Conservation (phyloP, 2,329 filamentous ascomycete species). For the Apiospora koreana region DNA sequence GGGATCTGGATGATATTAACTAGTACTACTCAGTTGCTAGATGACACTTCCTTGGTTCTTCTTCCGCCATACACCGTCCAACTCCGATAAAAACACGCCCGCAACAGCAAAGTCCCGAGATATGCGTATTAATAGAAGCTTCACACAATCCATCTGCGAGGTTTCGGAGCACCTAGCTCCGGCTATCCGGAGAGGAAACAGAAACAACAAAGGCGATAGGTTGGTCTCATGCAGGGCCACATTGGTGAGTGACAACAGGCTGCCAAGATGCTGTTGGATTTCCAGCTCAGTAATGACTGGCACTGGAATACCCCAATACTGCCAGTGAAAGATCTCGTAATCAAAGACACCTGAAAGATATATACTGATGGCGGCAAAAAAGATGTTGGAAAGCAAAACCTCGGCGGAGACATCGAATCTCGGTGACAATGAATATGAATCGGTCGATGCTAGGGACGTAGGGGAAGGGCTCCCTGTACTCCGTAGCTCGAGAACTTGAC, state of each 20-base stretch:
- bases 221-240: neutral
- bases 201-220: constrained; percentile 13
- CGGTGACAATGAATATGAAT: neutral
- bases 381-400: neutral
- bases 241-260: neutral
- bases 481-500: neutral
- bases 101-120: constrained; percentile 8
- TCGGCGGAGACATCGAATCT: neutral
- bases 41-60: neutral
- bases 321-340: constrained; percentile 12
- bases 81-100: neutral
- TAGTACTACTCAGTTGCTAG: too few relatives aligned
- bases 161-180: constrained; percentile 11
- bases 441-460: neutral
- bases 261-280: constrained; percentile 6
- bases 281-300: constrained; percentile 10
- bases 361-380: constrained; percentile 13
- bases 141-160: constrained; percentile 2
- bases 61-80: neutral
- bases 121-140: neutral
- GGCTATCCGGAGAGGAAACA: constrained; percentile 17
- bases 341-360: constrained; percentile 17
- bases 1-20: neutral
- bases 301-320: neutral
- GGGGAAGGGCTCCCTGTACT: neutral